Percentiles rank a stretch among this genome's conserved stretches.
These are phyloP conservation scores for Phaeosphaeriaceae sp. DNA, from an alignment of 2,329 filamentous ascomycete genomes.

Conservation along the genomic window DNA sequence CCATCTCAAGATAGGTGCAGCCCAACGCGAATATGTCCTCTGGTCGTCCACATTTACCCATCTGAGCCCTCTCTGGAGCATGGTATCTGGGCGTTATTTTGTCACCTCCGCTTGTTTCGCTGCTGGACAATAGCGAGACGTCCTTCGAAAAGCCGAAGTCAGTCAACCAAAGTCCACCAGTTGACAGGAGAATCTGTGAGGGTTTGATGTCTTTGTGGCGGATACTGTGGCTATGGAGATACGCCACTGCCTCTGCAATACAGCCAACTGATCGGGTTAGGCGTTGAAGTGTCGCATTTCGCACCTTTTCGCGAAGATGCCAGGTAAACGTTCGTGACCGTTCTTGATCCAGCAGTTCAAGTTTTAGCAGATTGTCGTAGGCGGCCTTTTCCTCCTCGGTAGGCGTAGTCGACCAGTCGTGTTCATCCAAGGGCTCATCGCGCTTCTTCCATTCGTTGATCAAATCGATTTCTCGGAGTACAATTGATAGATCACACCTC, in stretches of 20 bases:
- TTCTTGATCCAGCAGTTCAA: neutral
- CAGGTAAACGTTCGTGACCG: neutral
- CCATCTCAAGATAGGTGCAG: slow-evolving; percentile 25
- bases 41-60: slow-evolving; percentile 15
- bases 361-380: neutral
- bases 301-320: neutral
- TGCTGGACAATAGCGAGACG: neutral
- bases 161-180: slow-evolving; percentile 1
- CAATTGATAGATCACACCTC: slow-evolving; percentile 22
- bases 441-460: neutral
- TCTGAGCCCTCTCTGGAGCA: neutral
- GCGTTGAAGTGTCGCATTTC: neutral
- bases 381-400: neutral
- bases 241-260: slow-evolving; percentile 13
- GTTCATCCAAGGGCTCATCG: neutral
- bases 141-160: slow-evolving; percentile 8
- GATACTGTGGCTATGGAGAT: slow-evolving; percentile 17
- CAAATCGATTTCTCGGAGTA: slow-evolving; percentile 5
- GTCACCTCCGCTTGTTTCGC: neutral
- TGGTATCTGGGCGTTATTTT: neutral
- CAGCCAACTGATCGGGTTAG: slow-evolving; percentile 13
- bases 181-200: slow-evolving; percentile 14
- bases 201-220: slow-evolving; percentile 26
- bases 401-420: neutral
- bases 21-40: slow-evolving; percentile 32